Conservation (phyloP, 352 stramenopile genomes). For the Pythium aristosporum region DNA sequence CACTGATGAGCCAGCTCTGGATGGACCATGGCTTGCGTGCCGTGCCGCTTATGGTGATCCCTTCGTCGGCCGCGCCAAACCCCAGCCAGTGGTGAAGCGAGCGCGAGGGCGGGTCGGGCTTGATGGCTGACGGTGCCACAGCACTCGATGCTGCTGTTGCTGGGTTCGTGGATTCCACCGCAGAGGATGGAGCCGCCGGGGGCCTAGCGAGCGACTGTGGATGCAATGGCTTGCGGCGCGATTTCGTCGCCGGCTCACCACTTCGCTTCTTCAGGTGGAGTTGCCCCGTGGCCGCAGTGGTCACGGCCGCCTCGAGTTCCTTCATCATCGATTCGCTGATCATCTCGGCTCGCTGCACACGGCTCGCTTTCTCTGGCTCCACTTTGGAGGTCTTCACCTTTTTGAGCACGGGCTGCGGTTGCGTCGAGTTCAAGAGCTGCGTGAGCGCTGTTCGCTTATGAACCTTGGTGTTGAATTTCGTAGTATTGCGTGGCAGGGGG, state of each 20-base stretch:
- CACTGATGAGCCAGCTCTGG: conserved; percentile 25
- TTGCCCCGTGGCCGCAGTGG: not conserved
- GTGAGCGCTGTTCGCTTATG: conserved; percentile 18
- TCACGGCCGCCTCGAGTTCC: conserved; percentile 2
- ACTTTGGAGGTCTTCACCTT: not conserved
- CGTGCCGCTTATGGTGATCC: not conserved
- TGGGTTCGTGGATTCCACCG: no score
- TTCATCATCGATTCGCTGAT: conserved; percentile 2
- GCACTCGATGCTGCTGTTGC: no score
- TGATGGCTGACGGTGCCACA: not conserved
- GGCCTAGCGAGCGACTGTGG: conserved; percentile 10
- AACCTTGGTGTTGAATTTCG: conserved; percentile 5
- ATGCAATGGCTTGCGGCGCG: conserved; percentile 16
- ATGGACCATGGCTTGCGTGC: conserved; percentile 19
- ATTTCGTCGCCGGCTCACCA: not conserved
- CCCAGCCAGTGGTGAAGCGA: conserved; percentile 23
- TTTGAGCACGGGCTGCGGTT: conserved; percentile 9
- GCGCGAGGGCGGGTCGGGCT: not conserved
- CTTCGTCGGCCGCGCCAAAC: conserved; percentile 21
- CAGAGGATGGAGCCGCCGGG: no score
- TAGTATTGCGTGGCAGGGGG: not conserved
- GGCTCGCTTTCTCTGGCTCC: not conserved
- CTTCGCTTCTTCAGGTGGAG: not conserved
- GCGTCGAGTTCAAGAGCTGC: conserved; percentile 11
- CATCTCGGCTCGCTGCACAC: not conserved